These are phyloP conservation scores for Monosiga brevicollis DNA, from an alignment of 78 protist genomes.

Conservation along the genomic window DNA sequence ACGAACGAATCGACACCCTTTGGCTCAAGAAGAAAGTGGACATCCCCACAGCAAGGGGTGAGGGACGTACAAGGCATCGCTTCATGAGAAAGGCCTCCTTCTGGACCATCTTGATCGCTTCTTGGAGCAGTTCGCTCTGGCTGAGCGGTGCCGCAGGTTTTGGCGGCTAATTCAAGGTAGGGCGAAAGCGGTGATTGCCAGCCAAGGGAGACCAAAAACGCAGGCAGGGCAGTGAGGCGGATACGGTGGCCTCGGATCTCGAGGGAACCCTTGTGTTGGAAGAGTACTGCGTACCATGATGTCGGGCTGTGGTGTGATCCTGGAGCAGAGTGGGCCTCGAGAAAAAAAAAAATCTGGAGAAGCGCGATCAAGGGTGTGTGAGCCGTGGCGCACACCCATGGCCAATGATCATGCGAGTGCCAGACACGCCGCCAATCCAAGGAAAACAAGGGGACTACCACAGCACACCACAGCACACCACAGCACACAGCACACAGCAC, in stretches of 20 bases:
- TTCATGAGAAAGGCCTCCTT: slow-evolving; percentile 70
- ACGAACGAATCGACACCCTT: neutral
- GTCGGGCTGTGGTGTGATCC: too few relatives aligned
- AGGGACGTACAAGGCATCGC: slow-evolving; percentile 50
- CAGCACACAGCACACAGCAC: neutral
- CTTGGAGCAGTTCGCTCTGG: neutral
- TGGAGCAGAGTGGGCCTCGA: too few relatives aligned
- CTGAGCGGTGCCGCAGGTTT: neutral
- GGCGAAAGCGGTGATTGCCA: neutral
- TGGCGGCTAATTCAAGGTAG: too few relatives aligned
- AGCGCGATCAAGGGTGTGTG: too few relatives aligned
- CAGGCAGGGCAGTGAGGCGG: too few relatives aligned
- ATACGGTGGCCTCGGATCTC: too few relatives aligned
- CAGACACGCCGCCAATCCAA: too few relatives aligned
- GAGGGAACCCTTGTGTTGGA: too few relatives aligned
- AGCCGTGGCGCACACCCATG: too few relatives aligned
- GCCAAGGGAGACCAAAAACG: neutral
- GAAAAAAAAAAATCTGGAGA: too few relatives aligned
- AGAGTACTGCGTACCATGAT: too few relatives aligned
- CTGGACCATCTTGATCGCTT: slow-evolving; percentile 50
- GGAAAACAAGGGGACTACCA: neutral
- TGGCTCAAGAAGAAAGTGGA: neutral
- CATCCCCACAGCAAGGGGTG: neutral
- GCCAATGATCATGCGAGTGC: too few relatives aligned
- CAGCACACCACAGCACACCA: neutral